Conservation (phyloP, 1,284 basidiomycete species). For the Jaminaea rosea region DNA sequence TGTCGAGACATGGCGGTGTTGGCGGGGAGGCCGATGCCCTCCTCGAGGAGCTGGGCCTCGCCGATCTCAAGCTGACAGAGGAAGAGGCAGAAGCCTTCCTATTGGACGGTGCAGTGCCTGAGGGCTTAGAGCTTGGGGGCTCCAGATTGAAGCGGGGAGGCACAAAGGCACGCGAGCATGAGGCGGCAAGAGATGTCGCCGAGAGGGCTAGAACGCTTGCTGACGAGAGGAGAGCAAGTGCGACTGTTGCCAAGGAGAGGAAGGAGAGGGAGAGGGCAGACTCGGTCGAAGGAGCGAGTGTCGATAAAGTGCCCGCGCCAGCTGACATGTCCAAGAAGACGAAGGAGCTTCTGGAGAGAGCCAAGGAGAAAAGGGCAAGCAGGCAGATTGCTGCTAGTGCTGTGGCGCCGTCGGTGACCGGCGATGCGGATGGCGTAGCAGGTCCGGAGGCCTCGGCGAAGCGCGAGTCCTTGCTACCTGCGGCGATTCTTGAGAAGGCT, state of each 20-base stretch:
- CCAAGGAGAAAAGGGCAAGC: conserved; percentile 2
- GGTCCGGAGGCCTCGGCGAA: too few species aligned
- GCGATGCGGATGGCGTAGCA: too few species aligned
- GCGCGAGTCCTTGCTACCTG: too few species aligned
- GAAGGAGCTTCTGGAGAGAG: neutral
- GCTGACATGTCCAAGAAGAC: neutral
- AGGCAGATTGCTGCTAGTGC: neutral
- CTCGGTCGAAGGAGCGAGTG: neutral
- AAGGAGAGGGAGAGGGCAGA: neutral
- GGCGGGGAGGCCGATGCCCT: conserved; percentile 24
- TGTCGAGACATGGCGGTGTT: neutral
- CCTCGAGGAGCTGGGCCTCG: conserved; percentile 34
- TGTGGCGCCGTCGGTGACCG: too few species aligned
- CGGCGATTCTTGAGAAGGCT: too few species aligned
- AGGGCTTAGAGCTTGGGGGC: conserved; percentile 20
- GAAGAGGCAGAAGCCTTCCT: conserved; percentile 40
- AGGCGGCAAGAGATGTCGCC: conserved; percentile 22
- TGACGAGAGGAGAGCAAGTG: neutral
- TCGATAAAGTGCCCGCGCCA: neutral
- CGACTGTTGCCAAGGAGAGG: neutral
- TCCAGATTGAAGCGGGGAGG: conserved; percentile 15
- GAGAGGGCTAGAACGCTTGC: conserved; percentile 18
- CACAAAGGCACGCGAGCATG: conserved; percentile 21
- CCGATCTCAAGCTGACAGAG: conserved; percentile 30
- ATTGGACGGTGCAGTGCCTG: conserved; percentile 24